Percentiles rank a stretch among this genome's conserved stretches.
These are phyloP conservation scores for Piloderma croceum DNA, from an alignment of 768 basidiomycete species.

Conservation along the genomic window DNA sequence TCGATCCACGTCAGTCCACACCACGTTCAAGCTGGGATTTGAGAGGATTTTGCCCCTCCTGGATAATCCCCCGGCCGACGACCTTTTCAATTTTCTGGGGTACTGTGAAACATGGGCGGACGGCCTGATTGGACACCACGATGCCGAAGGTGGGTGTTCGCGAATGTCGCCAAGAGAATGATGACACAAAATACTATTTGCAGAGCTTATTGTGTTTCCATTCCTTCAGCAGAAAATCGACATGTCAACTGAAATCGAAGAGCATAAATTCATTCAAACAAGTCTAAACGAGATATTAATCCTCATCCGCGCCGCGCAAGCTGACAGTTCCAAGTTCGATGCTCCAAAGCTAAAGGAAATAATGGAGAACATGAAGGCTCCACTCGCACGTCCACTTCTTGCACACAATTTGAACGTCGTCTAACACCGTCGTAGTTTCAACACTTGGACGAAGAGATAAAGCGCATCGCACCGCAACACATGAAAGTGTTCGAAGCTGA, in stretches of 20 bases:
- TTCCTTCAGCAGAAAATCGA: constrained; percentile 33
- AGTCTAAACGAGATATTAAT: constrained; percentile 23
- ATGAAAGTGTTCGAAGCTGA: constrained; percentile 25
- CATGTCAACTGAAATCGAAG: constrained; percentile 30
- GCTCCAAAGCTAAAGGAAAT: constrained; percentile 20
- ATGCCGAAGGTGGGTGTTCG: constrained; percentile 24
- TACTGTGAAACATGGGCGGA: constrained; percentile 34
- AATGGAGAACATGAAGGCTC: constrained; percentile 23
- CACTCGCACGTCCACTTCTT: constrained; percentile 23
- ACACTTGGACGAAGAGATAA: constrained; percentile 34
- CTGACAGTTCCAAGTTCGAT: constrained; percentile 27
- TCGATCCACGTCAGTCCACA: too few species aligned
- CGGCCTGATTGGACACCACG: constrained; percentile 31
- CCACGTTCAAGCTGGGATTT: constrained; percentile 32
- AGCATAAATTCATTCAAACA: constrained; percentile 31
- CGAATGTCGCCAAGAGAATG: not conserved
- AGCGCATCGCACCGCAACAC: constrained; percentile 27
- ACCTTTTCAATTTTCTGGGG: constrained; percentile 35
- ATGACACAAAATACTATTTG: too few species aligned
- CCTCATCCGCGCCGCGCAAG: constrained; percentile 19
- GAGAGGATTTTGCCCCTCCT: constrained; percentile 30
- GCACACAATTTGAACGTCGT: not conserved
- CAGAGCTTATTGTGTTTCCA: constrained; percentile 32
- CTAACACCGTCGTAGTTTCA: constrained; percentile 19
- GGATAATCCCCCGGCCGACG: constrained; percentile 29